Evolutionary conservation across 2,329 filamentous ascomycete genomes (phyloP), one percentile per base, ranked within the genome.

Genomic region (Pyrenophora seminiperda): DNA sequence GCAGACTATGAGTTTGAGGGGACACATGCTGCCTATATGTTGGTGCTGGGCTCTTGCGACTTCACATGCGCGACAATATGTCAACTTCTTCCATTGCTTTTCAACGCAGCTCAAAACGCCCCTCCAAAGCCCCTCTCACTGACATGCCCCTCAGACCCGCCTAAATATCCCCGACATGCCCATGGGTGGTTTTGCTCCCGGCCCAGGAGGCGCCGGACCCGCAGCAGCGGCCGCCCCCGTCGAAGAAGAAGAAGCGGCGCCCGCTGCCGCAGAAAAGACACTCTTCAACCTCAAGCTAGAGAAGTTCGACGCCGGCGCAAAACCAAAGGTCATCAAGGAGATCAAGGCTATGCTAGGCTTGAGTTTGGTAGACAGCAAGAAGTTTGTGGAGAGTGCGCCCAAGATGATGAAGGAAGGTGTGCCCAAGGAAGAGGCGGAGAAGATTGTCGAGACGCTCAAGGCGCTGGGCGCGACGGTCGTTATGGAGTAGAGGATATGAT

Each of bases 251-350:
- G 91, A 97, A 71, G 92, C 94, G 53, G 90, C 90, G 1, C 91
- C 93, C 29, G 90, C 91, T 2, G 89, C 88, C 31, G 87, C 91
- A 63, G 91, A 94, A 76, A 96, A 97, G 84, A 97, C 93, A 3
- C 84, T 99, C 56, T 99, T 99, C 83, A 96, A 89, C 75, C 78
- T 99, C 61, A 97, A 97, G 81, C 86, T 99, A 58, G 83, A 90
- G 76, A 88, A 88, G 29, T 95, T 97, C 74, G 95, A 99, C 44
- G 82, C 91, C 20, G 82, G 78, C 41, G 80, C 93, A 60, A 99
- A 99, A 83, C 91, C 95, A 68, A 99, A 99, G 88, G 82, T 99
- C 68, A 99, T 99, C 83, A 99, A 99, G 85, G 94, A 99, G 81
- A 84, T 99, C 80, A 99, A 99, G 86, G 87, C 85, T 70, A 83